Evolutionary conservation across 129 eudicot genomes (phyloP), one percentile per base, ranked within the genome.

Genomic region (Erigeron canadensis): DNA sequence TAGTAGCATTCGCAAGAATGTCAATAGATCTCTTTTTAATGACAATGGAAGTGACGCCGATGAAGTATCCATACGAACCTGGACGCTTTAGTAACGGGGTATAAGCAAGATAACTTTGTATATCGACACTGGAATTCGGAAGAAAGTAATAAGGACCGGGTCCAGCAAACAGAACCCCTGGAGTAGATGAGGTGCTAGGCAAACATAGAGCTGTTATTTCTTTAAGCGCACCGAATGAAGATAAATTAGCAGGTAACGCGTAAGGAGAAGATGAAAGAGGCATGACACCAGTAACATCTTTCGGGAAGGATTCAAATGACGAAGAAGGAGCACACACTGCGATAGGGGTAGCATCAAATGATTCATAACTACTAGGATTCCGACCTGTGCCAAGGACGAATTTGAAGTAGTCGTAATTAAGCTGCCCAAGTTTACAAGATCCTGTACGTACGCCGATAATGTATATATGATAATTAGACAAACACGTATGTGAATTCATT

Each of bases 321-420:
- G 78, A 62, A 46, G 61, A 43, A 18, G 88, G 80, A 54, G 86
- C 91, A 76, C 88, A 86, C 3, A 82, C 76, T 2, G 78, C 76
- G 11, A 42, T 56, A 40, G 83, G 81, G 44, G 40, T 48, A 2
- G 72, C 69, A 15, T 82, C 86, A 23, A 23, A 23, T 23, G 34
- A 23, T 23, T 23, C 34, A 23, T 23, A 23, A 23, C 1, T 23
- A 23, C 1, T 23, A 23, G 34, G 34, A 23, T 23, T 23, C 34
- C 34, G 1, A 23, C 34, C 34, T 23, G 34, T 23, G 34, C 34
- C 2, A 23, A 2, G 1, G 2, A 23, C 2, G 34, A 23, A 23
- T 23, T 23, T 23, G 34, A 23, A 23, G 34, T 23, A 23, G 34
- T 23, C 34, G 34, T 23, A 23, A 2, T 23, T 23, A 23, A 23